Percentiles rank a stretch among this genome's conserved stretches.
Evolutionary conservation across 2,329 filamentous ascomycete genomes (phyloP).

Genomic region (Paecilomyces niveus): DNA sequence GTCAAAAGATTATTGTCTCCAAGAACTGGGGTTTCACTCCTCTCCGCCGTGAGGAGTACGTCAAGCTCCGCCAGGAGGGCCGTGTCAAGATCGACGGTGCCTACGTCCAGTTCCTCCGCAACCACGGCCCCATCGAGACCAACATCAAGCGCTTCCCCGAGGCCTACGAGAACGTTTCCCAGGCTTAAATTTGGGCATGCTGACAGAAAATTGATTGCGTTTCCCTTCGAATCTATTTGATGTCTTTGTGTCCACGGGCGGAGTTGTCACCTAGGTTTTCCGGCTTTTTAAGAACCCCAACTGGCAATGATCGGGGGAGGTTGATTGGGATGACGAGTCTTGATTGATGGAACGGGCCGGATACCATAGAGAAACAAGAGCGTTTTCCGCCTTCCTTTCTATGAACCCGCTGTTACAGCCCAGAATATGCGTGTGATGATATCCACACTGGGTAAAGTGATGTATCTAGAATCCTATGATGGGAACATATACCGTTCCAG

Average conservation of each 20-base stretch:
- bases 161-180: slow-evolving; percentile 54
- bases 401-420: neutral
- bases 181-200: slow-evolving; percentile 32
- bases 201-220: neutral
- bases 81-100: slow-evolving; percentile 95
- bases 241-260: slow-evolving; percentile 1
- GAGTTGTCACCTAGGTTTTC: neutral
- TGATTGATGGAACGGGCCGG: neutral
- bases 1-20: slow-evolving; percentile 99
- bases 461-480: neutral
- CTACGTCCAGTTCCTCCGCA: slow-evolving; percentile 98
- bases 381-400: neutral
- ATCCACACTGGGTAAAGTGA: neutral
- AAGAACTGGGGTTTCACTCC: slow-evolving; percentile 99
- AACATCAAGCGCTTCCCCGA: slow-evolving; percentile 96
- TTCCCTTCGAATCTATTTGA: neutral
- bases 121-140: slow-evolving; percentile 75
- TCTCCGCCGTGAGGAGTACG: slow-evolving; percentile 94
- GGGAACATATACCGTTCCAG: neutral
- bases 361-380: neutral
- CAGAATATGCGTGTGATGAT: neutral
- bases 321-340: neutral
- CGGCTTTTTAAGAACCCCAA: neutral
- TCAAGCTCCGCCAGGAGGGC: slow-evolving; percentile 88
- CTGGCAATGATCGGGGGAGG: neutral